Base-by-base conservation (phyloP, 176 grass and related monocot species). In the bread wheat (Triticum aestivum) region DNA sequence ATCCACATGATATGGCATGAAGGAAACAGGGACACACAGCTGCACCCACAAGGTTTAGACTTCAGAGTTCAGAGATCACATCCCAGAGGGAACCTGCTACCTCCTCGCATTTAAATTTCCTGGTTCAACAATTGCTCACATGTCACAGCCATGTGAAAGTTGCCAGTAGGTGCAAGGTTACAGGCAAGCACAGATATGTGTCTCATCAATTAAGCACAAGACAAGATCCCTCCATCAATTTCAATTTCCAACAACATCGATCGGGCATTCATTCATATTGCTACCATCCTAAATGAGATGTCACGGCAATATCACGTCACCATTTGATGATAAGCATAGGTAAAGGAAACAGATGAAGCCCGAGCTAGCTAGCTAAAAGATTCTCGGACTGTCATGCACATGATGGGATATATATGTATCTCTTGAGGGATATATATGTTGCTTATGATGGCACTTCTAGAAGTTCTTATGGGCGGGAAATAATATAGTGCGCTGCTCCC, bases 151-250 rank as follows among this genome's bases (percentile, higher is more conserved):
- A 35, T 35, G 34, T 35, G 34, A 35, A 35, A 35, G 34, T 35
- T 35, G 34, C 34, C 34, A 35, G 34, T 35, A 35, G 34, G 78
- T 82, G 38, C 83, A 4, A 11, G 26, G 77, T 82, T 77, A 49
- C 27, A 77, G 13, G 75, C 47, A 9, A 38, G 2, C 21, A 66
- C 83, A 4, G 61, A 17, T 69, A 17, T 76, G 34, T 30, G 84
- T 86, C 88, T 71, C 32, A 11, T 86, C 79, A 23, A 39, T 39
- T 39, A 39, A 72, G 47, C 27, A 51, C 52, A 65, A 39, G 24
- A 59, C 44, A 24, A 70, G 39, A 47, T 6, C 33, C 23, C 26
- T 44, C 56, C 82, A 77, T 72, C 3, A 72, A 71, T 37, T 38
- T 34, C 77, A 39, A 39, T 39, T 39, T 39, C 38, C 8, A 21